Evolutionary conservation across 768 basidiomycete genomes (phyloP), one percentile per base, ranked within the genome.

Genomic region (Trametes cinnabarina): DNA sequence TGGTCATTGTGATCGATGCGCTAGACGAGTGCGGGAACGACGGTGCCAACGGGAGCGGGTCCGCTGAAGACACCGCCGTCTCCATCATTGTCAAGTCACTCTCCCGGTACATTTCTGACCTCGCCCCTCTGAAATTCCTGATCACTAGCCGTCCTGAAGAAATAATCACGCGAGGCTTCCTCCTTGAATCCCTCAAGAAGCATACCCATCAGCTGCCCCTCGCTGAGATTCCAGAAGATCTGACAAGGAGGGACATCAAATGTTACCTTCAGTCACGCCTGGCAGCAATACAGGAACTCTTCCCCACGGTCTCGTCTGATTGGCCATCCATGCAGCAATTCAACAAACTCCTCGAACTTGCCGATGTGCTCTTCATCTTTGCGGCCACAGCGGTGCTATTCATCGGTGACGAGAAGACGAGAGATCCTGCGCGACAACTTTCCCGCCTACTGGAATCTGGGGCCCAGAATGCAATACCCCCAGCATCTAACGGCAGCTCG

Each of bases 1-100:
- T 51, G 9, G n/a, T 20, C 12, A 30, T 65, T 30, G 43, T 65
- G 12, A 57, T 65, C n/a, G 63, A 65, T 39, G 63, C 63, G 6
- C 37, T 65, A 4, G 63, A 65, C 41, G 63, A 65, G 56, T 65
- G 63, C 49, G 20, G n/a, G n/a, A n/a, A n/a, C n/a, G n/a, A n/a
- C n/a, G n/a, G n/a, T n/a, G n/a, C n/a, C n/a, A n/a, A n/a, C n/a
- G n/a, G n/a, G n/a, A n/a, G n/a, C n/a, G n/a, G n/a, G n/a, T n/a
- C n/a, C n/a, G n/a, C 37, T 3, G 51, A 63, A 19, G 19, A 32
- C 17, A 17, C 44, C 8, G 46, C 54, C 11, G 47, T 52, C 14
- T 58, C 58, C 17, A 37, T 25, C 14, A 25, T 65, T 25, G 41
- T 65, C 22, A 32, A 32, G 11, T 30, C 41, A 8, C 37, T 65